These are phyloP conservation scores for Scytalidium sp. DNA, from an alignment of 2,329 filamentous ascomycete genomes.

Conservation along the genomic window DNA sequence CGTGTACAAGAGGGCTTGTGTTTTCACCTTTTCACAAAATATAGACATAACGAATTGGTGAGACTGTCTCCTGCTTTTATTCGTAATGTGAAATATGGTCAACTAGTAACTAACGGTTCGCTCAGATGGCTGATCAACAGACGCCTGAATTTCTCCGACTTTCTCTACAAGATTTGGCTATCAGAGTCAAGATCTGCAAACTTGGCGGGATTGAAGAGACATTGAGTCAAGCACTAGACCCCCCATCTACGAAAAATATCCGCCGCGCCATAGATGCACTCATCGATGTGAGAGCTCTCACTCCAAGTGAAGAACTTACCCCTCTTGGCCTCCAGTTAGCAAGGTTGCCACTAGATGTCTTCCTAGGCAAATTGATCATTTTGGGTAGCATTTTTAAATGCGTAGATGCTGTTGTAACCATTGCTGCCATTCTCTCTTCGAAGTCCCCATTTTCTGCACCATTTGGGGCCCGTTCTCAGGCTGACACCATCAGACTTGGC, in stretches of 20 bases:
- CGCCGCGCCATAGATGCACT: conserved; percentile 88
- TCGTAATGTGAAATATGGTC: neutral
- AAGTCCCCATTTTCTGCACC: conserved; percentile 92
- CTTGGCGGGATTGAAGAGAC: conserved; percentile 91
- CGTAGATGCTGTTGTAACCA: conserved; percentile 85
- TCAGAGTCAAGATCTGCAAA: conserved; percentile 96
- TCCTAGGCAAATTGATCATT: conserved; percentile 89
- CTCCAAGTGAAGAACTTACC: conserved; percentile 77
- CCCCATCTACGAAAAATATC: conserved; percentile 89
- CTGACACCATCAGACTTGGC: conserved; percentile 71
- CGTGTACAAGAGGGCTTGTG: conserved; percentile 94
- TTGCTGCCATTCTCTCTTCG: conserved; percentile 88
- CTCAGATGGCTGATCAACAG: conserved; percentile 78
- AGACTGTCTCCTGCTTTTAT: conserved; percentile 4
- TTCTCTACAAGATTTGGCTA: conserved; percentile 90
- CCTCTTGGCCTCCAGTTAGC: conserved; percentile 83
- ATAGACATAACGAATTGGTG: conserved; percentile 72
- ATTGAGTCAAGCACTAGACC: conserved; percentile 81
- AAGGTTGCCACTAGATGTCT: conserved; percentile 86
- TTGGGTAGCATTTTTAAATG: conserved; percentile 85
- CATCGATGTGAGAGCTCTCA: conserved; percentile 88
- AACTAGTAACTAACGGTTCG: conserved; percentile 1
- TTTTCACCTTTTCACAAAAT: conserved; percentile 92
- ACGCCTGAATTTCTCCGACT: conserved; percentile 94
- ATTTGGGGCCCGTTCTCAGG: conserved; percentile 78